Base-by-base conservation (phyloP, 2,329 filamentous ascomycete species). In the Zasmidium cellare region DNA sequence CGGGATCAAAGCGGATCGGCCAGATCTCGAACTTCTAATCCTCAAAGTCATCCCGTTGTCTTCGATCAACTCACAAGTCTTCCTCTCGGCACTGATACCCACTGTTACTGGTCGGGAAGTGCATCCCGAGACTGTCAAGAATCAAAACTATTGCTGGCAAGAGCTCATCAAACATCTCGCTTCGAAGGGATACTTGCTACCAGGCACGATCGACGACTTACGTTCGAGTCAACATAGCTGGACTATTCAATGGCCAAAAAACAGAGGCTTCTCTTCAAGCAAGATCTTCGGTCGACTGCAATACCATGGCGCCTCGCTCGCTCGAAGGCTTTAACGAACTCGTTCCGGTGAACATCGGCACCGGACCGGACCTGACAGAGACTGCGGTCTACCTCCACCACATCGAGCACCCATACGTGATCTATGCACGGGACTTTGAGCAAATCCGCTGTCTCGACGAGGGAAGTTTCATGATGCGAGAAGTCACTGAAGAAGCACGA, bases 241-340 rank as follows among this genome's bases (percentile, higher is more conserved):
- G 55, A n/a, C 52, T n/a, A 44, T 46, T 31, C 47, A 47, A 44
- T 57, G 55, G 55, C 49, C 55, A 23, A 44, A 51, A 9, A 52
- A 46, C 12, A 48, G 55, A 11, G 35, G 35, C 35, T 16, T 41
- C n/a, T 16, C 35, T 41, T 57, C 55, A 2, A 57, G 55, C 25
- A 45, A 24, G 14, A 38, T 51, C 3, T 52, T 57, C 23, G 35
- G 35, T 14, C 55, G 55, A n/a, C 35, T 56, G 20, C 54, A 56
- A 45, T 51, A 44, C n/a, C 47, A 56, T 18, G 54, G 54, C 9
- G 28, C 38, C n/a, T 44, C 28, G 16, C n/a, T 44, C 28, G 16
- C 46, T 45, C 7, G 44, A 24, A 25, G 49, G 38, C n/a, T 57
- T 57, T 49, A 57, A 57, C 19, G 49, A 57, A 41, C 22, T 57